Evolutionary conservation across 768 basidiomycete species (phyloP).

Genomic region (Lactarius akahatsu): DNA sequence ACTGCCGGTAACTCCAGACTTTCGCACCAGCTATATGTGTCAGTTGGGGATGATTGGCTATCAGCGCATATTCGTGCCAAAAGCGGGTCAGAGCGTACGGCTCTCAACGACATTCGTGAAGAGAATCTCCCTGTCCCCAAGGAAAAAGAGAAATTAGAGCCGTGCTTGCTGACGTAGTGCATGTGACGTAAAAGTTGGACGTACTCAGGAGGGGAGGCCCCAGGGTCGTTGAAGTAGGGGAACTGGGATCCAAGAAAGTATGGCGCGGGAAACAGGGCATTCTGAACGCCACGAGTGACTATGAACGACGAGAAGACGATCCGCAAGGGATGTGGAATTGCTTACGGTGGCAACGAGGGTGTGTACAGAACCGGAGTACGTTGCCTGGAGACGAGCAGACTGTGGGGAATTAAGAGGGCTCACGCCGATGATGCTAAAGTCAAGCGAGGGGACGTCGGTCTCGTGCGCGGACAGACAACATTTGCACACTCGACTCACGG

Average conservation of each 20-base stretch:
- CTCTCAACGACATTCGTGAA: neutral
- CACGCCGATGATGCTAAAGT: neutral
- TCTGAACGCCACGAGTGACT: neutral
- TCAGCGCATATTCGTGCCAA: neutral
- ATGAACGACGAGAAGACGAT: neutral
- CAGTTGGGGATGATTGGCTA: neutral
- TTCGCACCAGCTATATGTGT: slow-evolving; percentile 9
- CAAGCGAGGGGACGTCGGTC: neutral
- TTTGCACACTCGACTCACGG: slow-evolving; percentile 7
- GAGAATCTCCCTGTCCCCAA: neutral
- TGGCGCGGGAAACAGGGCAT: neutral
- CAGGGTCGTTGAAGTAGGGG: neutral
- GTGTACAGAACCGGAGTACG: neutral
- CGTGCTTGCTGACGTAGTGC: neutral
- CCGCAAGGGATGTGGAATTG: neutral
- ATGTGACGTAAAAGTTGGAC: neutral
- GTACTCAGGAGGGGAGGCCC: neutral
- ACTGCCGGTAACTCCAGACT: neutral
- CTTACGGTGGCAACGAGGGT: slow-evolving; percentile 10
- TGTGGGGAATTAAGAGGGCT: neutral
- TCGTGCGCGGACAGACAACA: neutral
- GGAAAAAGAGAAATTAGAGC: neutral
- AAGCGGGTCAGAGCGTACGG: neutral
- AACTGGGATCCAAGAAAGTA: slow-evolving; percentile 9
- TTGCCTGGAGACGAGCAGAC: neutral